Evolutionary conservation across 2,329 filamentous ascomycete species (phyloP), one percentile per base, ranked within the genome.

Genomic region (Nemania bipapillata): DNA sequence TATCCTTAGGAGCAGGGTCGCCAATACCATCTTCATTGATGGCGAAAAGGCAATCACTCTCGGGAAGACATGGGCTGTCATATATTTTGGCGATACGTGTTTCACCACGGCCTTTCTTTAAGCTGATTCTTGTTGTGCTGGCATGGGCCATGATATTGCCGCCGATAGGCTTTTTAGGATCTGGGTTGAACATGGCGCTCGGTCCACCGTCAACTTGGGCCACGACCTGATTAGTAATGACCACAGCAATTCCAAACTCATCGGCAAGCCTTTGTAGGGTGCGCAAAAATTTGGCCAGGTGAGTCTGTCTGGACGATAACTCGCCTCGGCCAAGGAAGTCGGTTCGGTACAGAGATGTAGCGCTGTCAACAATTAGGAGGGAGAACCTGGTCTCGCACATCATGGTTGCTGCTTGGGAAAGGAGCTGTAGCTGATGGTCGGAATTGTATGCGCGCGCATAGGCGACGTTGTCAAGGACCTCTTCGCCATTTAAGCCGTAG

Each of bases 331-430:
- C 96, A 71, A 94, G 89, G 81, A 98, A 99, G 78, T 99, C 96
- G 0, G 96, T 99, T 73, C 96, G 90, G 81, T 99, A 99, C 2
- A 99, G 87, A 1, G 95, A 91, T 0, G 96, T 99, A 15, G 96
- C 96, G 65, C 94, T 97, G 81, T 99, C 96, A 65, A 99, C 96
- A 56, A 99, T 90, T 57, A 99, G 89, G 8, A 99, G 87, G 2
- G 96, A 98, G 81, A 99, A 99, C 3, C 96, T 90, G 0, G 96
- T 99, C 83, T 99, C 96, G 66, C 94, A 97, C 96, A 99, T 99
- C 96, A 99, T 99, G 70, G 94, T 90, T 1, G 96, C 92, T 3
- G 96, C 96, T 80, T 98, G 95, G 76, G 96, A 96, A 70, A 99
- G 89, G 7, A 99, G 86, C 79, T 97, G 93, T 58, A 99, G 87